Evolutionary conservation across 768 basidiomycete genomes (phyloP).

Genomic region (Rhizopogon sp.): DNA sequence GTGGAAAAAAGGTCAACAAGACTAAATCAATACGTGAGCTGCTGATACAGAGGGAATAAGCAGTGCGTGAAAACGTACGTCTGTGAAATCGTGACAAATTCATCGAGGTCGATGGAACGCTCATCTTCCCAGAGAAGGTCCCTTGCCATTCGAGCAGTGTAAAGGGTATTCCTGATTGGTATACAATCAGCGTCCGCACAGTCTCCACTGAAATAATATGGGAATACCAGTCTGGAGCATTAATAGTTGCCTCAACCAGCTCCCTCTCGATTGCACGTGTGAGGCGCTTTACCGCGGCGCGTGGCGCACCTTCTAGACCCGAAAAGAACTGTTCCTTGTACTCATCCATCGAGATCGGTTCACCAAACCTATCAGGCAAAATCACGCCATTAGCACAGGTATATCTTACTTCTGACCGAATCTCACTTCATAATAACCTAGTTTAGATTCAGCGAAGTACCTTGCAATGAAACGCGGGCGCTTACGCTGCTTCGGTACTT

Average conservation of each 20-base stretch:
- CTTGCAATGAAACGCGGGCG: conserved; percentile 25
- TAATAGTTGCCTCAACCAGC: conserved; percentile 75
- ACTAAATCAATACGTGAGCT: conserved; percentile 36
- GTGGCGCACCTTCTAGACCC: conserved; percentile 57
- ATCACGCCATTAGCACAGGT: conserved; percentile 8
- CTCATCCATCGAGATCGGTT: conserved; percentile 68
- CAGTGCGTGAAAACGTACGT: conserved; percentile 54
- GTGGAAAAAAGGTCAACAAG: conserved; percentile 86
- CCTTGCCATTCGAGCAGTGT: conserved; percentile 86
- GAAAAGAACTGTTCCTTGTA: conserved; percentile 79
- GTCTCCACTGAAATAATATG: conserved; percentile 19
- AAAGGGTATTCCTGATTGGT: conserved; percentile 75
- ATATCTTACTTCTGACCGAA: neutral
- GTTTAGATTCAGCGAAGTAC: conserved; percentile 11
- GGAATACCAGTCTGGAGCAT: conserved; percentile 86
- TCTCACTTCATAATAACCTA: conserved; percentile 74
- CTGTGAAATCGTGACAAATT: conserved; percentile 84
- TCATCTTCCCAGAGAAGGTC: conserved; percentile 91
- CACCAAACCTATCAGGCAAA: conserved; percentile 61
- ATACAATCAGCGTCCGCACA: conserved; percentile 14
- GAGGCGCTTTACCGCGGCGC: conserved; percentile 81
- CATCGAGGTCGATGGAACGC: conserved; percentile 66
- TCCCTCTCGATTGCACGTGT: conserved; percentile 69
- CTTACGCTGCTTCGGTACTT: conserved; percentile 90
- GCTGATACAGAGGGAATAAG: conserved; percentile 3